Percentiles rank a stretch among this genome's conserved stretches.
phyloP scores from a whole-genome alignment of 129 eudicot species.

The Kitagawia praeruptora region DNA sequence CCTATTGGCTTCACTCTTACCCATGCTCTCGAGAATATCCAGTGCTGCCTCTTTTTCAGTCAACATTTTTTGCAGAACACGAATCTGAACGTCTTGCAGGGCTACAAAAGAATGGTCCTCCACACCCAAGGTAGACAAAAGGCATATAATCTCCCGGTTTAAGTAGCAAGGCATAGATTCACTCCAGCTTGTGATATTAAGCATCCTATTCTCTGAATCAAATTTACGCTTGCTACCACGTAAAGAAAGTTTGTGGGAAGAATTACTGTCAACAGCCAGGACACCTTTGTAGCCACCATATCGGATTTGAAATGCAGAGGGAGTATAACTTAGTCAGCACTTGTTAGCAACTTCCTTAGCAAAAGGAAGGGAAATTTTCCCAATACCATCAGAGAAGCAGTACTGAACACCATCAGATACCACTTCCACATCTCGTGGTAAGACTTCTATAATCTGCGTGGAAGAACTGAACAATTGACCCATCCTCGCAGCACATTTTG shows the following conservation, averaged over 20 bases:
- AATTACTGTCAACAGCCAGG: conserved; percentile 65
- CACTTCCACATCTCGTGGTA: conserved; percentile 51
- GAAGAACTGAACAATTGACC: conserved; percentile 93
- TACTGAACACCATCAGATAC: conserved; percentile 64
- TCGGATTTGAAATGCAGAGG: conserved; percentile 91
- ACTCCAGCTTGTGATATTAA: conserved; percentile 74
- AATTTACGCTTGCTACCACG: conserved; percentile 83
- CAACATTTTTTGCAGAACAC: conserved; percentile 46
- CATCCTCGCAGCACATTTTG: conserved; percentile 98
- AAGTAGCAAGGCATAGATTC: conserved; percentile 77
- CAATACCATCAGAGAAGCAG: conserved; percentile 95
- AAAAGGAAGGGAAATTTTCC: conserved; percentile 77
- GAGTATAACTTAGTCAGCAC: conserved; percentile 48
- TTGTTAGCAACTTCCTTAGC: conserved; percentile 67
- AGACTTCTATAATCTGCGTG: conserved; percentile 59
- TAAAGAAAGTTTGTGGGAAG: conserved; percentile 63
- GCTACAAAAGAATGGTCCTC: conserved; percentile 45
- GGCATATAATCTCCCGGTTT: conserved; percentile 78
- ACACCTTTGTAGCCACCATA: conserved; percentile 97
- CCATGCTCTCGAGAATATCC: conserved; percentile 55
- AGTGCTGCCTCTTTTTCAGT: conserved; percentile 55
- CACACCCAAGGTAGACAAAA: conserved; percentile 73
- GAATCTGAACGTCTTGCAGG: conserved; percentile 49
- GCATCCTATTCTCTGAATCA: conserved; percentile 77
- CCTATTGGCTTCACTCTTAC: conserved; percentile 43